phyloP scores from a whole-genome alignment of 2,329 filamentous ascomycete species.

The Penicillium crustosum region DNA sequence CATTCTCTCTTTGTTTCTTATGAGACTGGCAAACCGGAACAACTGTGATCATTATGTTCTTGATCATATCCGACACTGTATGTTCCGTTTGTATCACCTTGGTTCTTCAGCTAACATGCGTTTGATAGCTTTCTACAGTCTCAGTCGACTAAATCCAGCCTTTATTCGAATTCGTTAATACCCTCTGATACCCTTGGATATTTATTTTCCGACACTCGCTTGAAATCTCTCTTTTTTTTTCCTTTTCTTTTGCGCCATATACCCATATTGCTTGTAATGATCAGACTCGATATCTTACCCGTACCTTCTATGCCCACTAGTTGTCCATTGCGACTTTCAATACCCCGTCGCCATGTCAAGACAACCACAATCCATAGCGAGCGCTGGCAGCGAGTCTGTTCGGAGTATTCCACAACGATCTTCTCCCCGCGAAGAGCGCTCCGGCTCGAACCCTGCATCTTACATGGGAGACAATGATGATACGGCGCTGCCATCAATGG shows the following conservation, averaged over 20 bases:
- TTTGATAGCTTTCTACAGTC: constrained; percentile 20
- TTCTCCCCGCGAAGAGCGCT: constrained; percentile 17
- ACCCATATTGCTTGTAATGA: constrained; percentile 25
- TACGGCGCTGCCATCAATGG: constrained; percentile 34
- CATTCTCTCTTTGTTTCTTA: constrained; percentile 3
- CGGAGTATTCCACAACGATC: constrained; percentile 11
- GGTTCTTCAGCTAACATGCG: constrained; percentile 15
- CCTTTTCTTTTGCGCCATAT: constrained; percentile 9
- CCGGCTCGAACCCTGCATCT: constrained; percentile 17
- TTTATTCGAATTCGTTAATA: constrained; percentile 18
- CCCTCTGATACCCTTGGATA: constrained; percentile 6
- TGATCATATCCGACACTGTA: constrained; percentile 16
- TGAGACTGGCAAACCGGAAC: constrained; percentile 22
- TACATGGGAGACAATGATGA: constrained; percentile 24
- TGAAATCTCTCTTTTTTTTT: constrained; percentile 1
- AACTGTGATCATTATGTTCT: constrained; percentile 21
- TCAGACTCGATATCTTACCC: constrained; percentile 1
- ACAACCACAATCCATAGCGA: constrained; percentile 18
- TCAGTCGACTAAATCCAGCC: constrained; percentile 18
- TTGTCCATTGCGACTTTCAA: not conserved
- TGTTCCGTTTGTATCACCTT: constrained; percentile 11
- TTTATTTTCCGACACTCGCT: constrained; percentile 21
- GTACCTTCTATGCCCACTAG: not conserved
- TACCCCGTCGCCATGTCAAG: constrained; percentile 17
- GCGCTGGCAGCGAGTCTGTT: constrained; percentile 22